Conservation (phyloP, 108 stramenopile species). For the Asterionellopsis glacialis region DNA sequence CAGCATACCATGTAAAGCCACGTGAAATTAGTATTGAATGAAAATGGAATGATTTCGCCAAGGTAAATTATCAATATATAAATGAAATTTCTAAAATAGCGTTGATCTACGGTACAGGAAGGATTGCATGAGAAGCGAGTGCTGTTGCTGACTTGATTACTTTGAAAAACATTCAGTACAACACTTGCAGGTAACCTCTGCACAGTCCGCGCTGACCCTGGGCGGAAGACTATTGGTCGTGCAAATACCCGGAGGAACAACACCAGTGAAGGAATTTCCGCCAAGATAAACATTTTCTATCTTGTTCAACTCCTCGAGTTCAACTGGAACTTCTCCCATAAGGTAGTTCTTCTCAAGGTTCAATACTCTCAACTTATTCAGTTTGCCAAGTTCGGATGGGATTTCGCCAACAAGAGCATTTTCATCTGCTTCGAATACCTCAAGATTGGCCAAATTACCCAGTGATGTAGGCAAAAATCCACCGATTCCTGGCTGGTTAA, state of each 20-base stretch:
- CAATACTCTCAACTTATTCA: not conserved
- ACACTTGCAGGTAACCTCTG: not conserved
- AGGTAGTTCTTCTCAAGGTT: not conserved
- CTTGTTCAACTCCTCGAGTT: constrained; percentile 20
- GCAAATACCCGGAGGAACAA: not conserved
- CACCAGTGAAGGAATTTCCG: constrained; percentile 5
- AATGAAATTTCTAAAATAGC: no score
- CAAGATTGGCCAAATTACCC: not conserved
- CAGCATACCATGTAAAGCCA: no score
- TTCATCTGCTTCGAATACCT: not conserved
- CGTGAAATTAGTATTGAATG: no score
- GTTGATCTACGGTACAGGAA: no score
- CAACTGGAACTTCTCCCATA: not conserved
- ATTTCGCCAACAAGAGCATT: constrained; percentile 1
- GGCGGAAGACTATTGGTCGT: not conserved
- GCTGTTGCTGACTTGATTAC: no score
- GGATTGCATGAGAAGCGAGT: no score
- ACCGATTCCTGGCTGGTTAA: no score
- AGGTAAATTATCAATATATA: no score
- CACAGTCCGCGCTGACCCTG: not conserved
- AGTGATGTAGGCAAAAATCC: no score
- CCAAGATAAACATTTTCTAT: constrained; percentile 19
- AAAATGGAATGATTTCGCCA: no score
- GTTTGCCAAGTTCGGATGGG: constrained; percentile 7
- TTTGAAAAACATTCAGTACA: no score